Evolutionary conservation across 2,329 filamentous ascomycete genomes (phyloP).

Genomic region (Penicillium verrucosum): DNA sequence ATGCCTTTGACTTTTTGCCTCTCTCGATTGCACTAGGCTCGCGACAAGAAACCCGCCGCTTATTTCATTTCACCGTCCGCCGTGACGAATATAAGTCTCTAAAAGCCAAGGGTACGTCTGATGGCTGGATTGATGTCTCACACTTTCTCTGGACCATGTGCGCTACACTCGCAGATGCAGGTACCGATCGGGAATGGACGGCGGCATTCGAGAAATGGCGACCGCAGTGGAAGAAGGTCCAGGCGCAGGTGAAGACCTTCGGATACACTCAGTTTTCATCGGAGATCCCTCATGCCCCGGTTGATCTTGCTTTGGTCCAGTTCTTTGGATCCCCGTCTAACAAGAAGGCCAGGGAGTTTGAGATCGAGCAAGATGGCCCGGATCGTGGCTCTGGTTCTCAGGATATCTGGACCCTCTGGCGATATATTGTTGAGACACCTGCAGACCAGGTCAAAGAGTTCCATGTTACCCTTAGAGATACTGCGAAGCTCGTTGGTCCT

Average conservation of each 20-base stretch:
- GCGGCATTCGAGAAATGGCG: not conserved
- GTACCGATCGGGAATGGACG: not conserved
- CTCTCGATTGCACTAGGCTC: not conserved
- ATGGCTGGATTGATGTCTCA: slow-evolving; percentile 4
- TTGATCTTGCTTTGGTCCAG: not conserved
- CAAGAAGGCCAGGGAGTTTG: not conserved
- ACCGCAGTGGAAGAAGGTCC: not conserved
- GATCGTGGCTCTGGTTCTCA: not conserved
- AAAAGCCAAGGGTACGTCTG: not conserved
- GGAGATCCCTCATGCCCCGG: not conserved
- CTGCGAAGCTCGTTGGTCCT: not conserved
- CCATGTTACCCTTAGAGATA: not conserved
- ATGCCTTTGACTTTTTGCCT: not conserved
- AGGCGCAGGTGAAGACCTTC: not conserved
- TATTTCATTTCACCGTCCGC: slow-evolving; percentile 1
- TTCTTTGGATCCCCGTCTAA: not conserved
- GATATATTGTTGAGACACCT: not conserved
- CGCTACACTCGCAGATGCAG: slow-evolving; percentile 3
- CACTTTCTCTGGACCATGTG: slow-evolving; percentile 7
- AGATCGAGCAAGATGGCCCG: not conserved
- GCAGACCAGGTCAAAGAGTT: not conserved
- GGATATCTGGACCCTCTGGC: slow-evolving; percentile 7
- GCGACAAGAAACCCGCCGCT: not conserved
- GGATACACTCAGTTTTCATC: slow-evolving; percentile 1
- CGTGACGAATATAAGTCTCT: not conserved